Percentiles rank a stretch among this genome's conserved stretches.
Conservation (phyloP, 2,329 filamentous ascomycete genomes). For the Beauveria brongniartii region DNA sequence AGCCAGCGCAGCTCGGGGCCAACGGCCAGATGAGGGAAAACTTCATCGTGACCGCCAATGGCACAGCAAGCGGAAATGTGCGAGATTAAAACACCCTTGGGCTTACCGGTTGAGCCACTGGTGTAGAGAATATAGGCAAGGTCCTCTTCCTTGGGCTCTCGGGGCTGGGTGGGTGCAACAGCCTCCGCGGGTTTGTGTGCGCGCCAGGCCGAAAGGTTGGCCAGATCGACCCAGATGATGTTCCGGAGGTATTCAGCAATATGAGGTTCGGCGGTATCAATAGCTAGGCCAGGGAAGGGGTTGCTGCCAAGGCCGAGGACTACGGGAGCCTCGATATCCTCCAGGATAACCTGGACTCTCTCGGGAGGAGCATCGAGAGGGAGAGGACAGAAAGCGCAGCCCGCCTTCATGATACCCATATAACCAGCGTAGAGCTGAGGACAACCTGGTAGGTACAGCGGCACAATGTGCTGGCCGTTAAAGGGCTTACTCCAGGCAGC, state of each 20-base stretch:
- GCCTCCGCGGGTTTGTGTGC: background rate
- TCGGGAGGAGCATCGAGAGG: constrained; percentile 10
- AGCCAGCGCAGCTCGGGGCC: constrained; percentile 10
- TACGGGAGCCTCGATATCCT: constrained; percentile 8
- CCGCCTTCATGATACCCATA: constrained; percentile 15
- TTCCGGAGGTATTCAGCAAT: constrained; percentile 5
- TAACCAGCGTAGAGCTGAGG: constrained; percentile 9
- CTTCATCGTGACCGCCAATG: constrained; percentile 8
- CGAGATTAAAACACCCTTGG: constrained; percentile 62
- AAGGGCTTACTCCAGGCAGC: constrained; percentile 38
- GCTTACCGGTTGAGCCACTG: constrained; percentile 40
- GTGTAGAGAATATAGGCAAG: constrained; percentile 34
- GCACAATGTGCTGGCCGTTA: constrained; percentile 31
- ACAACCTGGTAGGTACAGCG: constrained; percentile 11
- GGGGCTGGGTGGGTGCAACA: background rate
- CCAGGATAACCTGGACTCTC: constrained; percentile 7
- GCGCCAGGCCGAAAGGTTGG: constrained; percentile 8
- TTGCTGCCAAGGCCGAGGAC: constrained; percentile 16
- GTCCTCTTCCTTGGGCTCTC: constrained; percentile 19
- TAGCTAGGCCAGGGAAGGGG: constrained; percentile 18
- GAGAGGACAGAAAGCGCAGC: constrained; percentile 5
- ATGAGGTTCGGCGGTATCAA: constrained; percentile 15
- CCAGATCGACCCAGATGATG: constrained; percentile 10
- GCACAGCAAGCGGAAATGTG: constrained; percentile 40
- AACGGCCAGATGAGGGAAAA: background rate